Evolutionary conservation across 192 early-diverging fungal species (phyloP), one percentile per base, ranked within the genome.

Genomic region (Gaertneriomyces sp.): DNA sequence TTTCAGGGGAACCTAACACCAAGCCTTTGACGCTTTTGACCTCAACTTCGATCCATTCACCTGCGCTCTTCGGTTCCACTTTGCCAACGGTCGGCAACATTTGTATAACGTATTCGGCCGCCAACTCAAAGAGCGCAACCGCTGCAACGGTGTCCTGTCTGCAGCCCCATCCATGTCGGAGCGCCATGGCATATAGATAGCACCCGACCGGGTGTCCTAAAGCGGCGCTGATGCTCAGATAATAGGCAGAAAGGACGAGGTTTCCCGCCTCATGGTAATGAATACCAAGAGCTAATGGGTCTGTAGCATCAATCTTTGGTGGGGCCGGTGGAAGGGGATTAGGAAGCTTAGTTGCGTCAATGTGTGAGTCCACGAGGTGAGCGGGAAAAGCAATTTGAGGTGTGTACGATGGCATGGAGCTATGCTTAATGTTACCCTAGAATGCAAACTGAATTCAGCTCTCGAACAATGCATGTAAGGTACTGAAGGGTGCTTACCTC

Each of bases 91-190:
- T 56, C 14, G 64, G 53, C 64, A 66, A 56, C 33, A 17, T 20
- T 42, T 17, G 14, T 4, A 66, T 40, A 42, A 45, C 52, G 50
- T 45, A 14, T 9, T 49, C 33, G 64, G 50, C 53, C 20, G 64
- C 55, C 14, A 40, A 14, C 39, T 59, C 64, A 50, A 66, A 52
- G 5, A 59, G 20, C 7, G 10, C 17, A 10, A 59, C 33, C 33
- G 64, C 64, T n/a, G 10, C 57, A 9, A 33, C 40, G 41, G 56
- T 45, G 51, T 72, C 62, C 58, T 53, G 12, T n/a, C 9, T 61
- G 20, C 63, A 40, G 11, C 73, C 73, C 68, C 73, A 71, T 6
- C 73, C 73, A 56, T 74, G 68, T 50, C 73, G 33, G n/a, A 71
- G 63, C 3, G 64, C 43, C 20, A 74, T 53, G 38, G 58, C 73